Conservation (phyloP, 2,329 filamentous ascomycete genomes). For the Didymella exigua region DNA sequence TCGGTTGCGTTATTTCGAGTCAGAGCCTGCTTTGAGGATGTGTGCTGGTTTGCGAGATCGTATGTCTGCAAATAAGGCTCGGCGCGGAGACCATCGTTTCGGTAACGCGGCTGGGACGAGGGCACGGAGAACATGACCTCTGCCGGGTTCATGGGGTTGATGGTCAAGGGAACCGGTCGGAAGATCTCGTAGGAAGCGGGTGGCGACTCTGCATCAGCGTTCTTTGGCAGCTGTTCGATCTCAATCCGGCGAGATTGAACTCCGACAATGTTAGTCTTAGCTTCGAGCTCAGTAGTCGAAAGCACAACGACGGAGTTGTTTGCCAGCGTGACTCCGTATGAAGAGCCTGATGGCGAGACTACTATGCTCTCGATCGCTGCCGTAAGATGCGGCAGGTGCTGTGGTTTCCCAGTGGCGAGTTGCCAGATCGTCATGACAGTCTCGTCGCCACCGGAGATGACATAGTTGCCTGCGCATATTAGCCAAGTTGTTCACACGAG, state of each 20-base stretch:
- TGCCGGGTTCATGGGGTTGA: conserved; percentile 50
- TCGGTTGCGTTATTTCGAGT: conserved; percentile 87
- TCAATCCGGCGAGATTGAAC: conserved; percentile 64
- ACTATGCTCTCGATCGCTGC: conserved; percentile 83
- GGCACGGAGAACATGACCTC: conserved; percentile 58
- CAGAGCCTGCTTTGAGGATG: conserved; percentile 84
- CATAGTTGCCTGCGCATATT: conserved; percentile 72
- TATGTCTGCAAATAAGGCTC: conserved; percentile 79
- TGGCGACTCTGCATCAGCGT: conserved; percentile 26
- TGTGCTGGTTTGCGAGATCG: conserved; percentile 78
- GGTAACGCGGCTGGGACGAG: conserved; percentile 54
- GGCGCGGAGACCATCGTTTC: conserved; percentile 40
- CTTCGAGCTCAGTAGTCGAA: conserved; percentile 86
- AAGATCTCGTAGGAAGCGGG: conserved; percentile 31
- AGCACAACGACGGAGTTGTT: conserved; percentile 93
- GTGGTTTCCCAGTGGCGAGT: conserved; percentile 80
- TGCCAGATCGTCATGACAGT: conserved; percentile 93
- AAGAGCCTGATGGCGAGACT: conserved; percentile 77
- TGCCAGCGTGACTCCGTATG: conserved; percentile 82
- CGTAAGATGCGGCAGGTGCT: conserved; percentile 88
- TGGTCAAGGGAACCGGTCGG: conserved; percentile 43
- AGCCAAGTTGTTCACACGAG: background rate
- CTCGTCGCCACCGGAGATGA: conserved; percentile 91
- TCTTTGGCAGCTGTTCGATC: conserved; percentile 32
- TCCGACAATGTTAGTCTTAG: conserved; percentile 81